Conservation (phyloP, 2,329 filamentous ascomycete genomes). For the Sclerotiophoma versabilis region DNA sequence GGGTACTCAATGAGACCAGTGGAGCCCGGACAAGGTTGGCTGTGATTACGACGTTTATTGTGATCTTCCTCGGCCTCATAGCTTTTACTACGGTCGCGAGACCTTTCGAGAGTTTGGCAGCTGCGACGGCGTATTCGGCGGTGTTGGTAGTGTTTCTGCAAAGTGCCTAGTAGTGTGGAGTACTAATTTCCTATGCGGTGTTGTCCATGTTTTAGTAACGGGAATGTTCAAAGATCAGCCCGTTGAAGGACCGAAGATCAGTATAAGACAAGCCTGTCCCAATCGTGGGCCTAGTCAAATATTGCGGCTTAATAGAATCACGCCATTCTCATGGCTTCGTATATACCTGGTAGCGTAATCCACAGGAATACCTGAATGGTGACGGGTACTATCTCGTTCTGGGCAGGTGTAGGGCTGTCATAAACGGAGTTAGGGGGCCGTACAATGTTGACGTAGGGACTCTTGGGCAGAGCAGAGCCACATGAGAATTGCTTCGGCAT, state of each 20-base stretch:
- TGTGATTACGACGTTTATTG: background rate
- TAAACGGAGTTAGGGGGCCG: background rate
- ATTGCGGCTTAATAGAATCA: constrained; percentile 5
- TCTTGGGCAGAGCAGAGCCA: background rate
- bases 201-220: too few relatives aligned
- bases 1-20: background rate
- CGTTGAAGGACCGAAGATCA: background rate
- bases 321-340: background rate
- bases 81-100: background rate
- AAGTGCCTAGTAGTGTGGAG: background rate
- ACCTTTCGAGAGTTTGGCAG: constrained; percentile 1
- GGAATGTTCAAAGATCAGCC: too few relatives aligned
- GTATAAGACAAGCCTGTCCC: constrained; percentile 1
- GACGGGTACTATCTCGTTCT: background rate
- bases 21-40: background rate
- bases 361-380: constrained; percentile 3
- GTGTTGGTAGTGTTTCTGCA: constrained; percentile 1
- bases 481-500: constrained; percentile 3
- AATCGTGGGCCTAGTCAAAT: constrained; percentile 1
- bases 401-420: background rate
- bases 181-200: background rate
- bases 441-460: constrained; percentile 6
- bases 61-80: background rate
- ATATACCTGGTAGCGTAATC: constrained; percentile 2
- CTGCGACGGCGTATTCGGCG: background rate